Base-by-base conservation (phyloP, 2,329 filamentous ascomycete genomes). In the Pestalotiopsis fici region DNA sequence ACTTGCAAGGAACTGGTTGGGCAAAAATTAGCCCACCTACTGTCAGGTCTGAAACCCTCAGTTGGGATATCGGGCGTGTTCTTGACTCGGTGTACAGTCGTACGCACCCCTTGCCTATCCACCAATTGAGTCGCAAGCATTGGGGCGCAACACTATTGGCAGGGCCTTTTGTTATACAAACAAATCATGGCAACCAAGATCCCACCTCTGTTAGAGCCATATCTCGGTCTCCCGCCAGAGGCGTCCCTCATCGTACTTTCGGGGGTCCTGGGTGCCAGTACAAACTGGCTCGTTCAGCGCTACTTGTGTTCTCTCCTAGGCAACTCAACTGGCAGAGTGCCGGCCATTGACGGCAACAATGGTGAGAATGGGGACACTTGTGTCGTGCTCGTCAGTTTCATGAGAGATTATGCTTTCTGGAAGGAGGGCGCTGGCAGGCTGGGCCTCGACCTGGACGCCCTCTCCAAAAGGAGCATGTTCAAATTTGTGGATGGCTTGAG, bases 331-430 rank as follows among this genome's bases (percentile, higher is more conserved):
- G 35, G 59, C 60, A 62, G 57, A 47, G 57, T 28, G 47, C 54
- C 21, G 37, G 60, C 59, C 23, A 65, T 57, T 66, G 55, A 70
- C 56, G 80, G 78, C 28, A 85, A 83, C 62, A 21, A 60, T 25
- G 57, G 12, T n/a, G 28, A n/a, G 31, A 31, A 37, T 31, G 57
- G 28, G n/a, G 57, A 60, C 7, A 60, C 57, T 11, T 60, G 57
- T 35, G 86, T 98, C 0, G 84, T 97, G 3, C 83, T 98, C 3
- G 89, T 96, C 67, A 97, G 93, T 81, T 97, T 96, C 80, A 82
- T 97, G 79, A 87, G 93, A 68, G 91, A 95, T 73, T 87, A 86
- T 70, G 82, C 87, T 1, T 97, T 97, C 76, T 98, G 94, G 94
- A 89, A 83, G 69, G 87, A 90, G 3, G 91, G 93, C 62, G 86